Evolutionary conservation across 2,329 filamentous ascomycete genomes (phyloP), one percentile per base, ranked within the genome.

Genomic region (Ploettnerulaceae sp.): DNA sequence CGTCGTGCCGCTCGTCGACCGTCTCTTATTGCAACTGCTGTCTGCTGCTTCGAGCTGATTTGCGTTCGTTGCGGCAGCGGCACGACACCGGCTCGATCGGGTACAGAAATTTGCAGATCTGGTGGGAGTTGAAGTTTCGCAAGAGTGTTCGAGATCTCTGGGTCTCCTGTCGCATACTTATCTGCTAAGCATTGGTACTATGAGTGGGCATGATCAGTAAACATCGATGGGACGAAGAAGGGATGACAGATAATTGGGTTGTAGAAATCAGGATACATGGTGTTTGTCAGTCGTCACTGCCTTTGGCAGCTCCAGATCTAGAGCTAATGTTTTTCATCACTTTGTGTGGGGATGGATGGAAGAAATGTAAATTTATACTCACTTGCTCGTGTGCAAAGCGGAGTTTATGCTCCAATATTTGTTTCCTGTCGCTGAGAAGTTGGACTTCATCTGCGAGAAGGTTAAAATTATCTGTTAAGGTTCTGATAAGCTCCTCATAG

Each of bases 251-350:
- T 43, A 49, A 18, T 54, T 52, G 47, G 47, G 53, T 50, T 33
- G 48, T 53, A 34, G 20, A 32, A 72, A 60, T 74, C 71, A 72
- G 70, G 71, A 74, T 72, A 73, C 66, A 74, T 73, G 69, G 66
- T 67, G 48, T 48, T 59, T 78, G 67, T 85, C 81, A 72, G 74
- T 86, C 83, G 78, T 68, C 63, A 72, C 71, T 74, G 71, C 72
- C 67, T 54, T 60, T 63, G 33, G 74, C 71, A 77, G 74, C 81
- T 87, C 76, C 74, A 83, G 84, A 86, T 88, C 84, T 88, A 88
- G 84, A 89, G 84, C 84, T 88, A 87, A 64, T 61, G 61, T 69
- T 66, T 70, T 65, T 75, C 73, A 66, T 75, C 71, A 73, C n/a
- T n/a, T n/a, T n/a, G n/a, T 69, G 51, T 33, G 38, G 44, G 36